Base-by-base conservation (phyloP, 306 rosid genomes). In the Malus orientalis region DNA sequence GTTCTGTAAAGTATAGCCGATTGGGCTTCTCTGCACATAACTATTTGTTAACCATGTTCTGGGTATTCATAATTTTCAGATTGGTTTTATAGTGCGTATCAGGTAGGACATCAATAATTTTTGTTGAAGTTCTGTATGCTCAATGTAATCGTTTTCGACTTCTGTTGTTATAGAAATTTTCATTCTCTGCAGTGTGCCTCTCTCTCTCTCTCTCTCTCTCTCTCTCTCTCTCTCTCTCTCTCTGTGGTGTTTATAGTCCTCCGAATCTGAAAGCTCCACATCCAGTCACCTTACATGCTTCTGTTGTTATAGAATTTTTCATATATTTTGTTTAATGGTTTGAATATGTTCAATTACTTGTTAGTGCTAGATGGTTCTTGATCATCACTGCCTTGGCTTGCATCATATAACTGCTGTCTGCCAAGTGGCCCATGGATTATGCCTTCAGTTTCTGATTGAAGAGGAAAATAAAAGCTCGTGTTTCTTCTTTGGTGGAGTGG, bases 1-100 rank as follows among this genome's bases (percentile, higher is more conserved):
- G 86, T 84, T 84, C 91, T 92, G 90, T 89, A 89, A 84, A 87
- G 84, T 85, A 76, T 78, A 51, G 76, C 88, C 77, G 82, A 80
- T 84, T 77, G 83, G 75, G 78, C 78, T 69, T 68, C 77, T 81
- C 73, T 85, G 87, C 85, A 87, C 85, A 85, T 86, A 76, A 75
- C 68, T 85, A 81, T 84, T 76, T 83, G 79, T 74, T 81, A 79
- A 81, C 88, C 81, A 75, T 75, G 82, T 77, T 76, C 76, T 75
- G 20, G 82, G 83, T 78, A 85, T 79, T 86, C 70, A 57, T 78
- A 79, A 71, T 86, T 79, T 86, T 77, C 61, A 70, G 80, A 73
- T 61, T 64, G 80, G 81, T 77, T 76, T 75, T 76, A 84, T 81
- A 80, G 67, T 83, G 84, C 79, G 76, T 79, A 74, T 72, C 70